Conservation (phyloP, 192 early-diverging fungal species). For the Funneliformis mosseae region DNA sequence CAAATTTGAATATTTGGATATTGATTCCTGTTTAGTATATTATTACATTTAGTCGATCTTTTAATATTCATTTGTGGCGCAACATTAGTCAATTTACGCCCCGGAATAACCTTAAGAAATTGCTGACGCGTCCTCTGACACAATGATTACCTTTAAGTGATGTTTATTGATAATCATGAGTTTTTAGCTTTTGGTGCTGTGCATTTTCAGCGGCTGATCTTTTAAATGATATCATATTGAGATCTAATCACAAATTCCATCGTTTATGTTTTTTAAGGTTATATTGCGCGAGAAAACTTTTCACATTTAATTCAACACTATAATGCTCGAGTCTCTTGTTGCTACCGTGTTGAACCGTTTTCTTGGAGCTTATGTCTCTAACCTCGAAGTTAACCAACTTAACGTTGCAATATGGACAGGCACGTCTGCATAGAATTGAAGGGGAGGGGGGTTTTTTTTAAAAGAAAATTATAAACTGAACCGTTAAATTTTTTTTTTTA, state of each 20-base stretch:
- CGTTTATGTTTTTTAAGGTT: not conserved
- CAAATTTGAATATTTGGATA: too few relatives aligned
- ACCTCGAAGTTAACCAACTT: conserved; percentile 92
- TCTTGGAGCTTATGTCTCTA: conserved; percentile 93
- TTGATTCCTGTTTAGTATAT: too few relatives aligned
- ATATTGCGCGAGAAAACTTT: not conserved
- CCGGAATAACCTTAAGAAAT: too few relatives aligned
- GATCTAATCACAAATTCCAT: not conserved
- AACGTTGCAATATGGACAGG: conserved; percentile 95
- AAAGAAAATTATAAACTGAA: too few relatives aligned
- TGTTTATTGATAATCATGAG: too few relatives aligned
- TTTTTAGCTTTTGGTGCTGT: too few relatives aligned
- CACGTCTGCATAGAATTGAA: conserved; percentile 41
- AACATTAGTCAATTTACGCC: too few relatives aligned
- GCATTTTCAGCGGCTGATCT: too few relatives aligned
- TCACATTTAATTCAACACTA: not conserved
- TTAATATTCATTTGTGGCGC: too few relatives aligned
- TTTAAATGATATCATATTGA: not conserved
- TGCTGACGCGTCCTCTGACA: too few relatives aligned
- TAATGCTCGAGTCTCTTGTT: conserved; percentile 80
- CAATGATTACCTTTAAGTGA: too few relatives aligned
- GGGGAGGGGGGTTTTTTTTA: not conserved
- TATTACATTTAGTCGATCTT: too few relatives aligned
- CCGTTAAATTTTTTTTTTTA: not conserved
- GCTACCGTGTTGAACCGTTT: conserved; percentile 78